phyloP scores from a whole-genome alignment of 1,284 basidiomycete genomes.

The Erythrobasidium hasegawianum region DNA sequence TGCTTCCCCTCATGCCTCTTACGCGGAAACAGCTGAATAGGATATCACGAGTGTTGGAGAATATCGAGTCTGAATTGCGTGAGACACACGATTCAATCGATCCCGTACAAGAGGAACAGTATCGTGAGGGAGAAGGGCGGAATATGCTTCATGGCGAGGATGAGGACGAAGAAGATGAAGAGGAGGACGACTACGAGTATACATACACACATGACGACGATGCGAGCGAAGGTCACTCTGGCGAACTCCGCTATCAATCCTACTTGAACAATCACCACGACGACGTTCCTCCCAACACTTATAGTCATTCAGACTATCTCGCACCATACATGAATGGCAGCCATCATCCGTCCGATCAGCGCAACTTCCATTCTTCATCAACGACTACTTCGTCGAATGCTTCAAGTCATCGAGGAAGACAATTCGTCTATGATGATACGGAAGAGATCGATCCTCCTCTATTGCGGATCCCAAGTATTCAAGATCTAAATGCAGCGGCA shows the following conservation, averaged over 20 bases:
- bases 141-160: background rate
- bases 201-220: background rate
- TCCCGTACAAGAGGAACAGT: background rate
- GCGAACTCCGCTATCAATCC: background rate
- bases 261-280: too few relatives aligned
- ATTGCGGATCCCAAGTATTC: constrained; percentile 9
- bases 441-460: constrained; percentile 30
- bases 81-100: constrained; percentile 3
- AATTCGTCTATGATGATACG: constrained; percentile 31
- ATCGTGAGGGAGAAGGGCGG: background rate
- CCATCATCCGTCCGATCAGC: too few relatives aligned
- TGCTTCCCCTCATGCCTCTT: background rate
- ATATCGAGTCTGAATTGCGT: constrained; percentile 22
- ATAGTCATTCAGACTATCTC: too few relatives aligned
- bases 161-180: background rate
- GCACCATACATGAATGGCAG: too few relatives aligned
- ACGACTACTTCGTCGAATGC: background rate
- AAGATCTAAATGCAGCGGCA: constrained; percentile 11
- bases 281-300: too few relatives aligned
- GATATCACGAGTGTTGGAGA: constrained; percentile 23
- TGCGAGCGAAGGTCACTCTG: constrained; percentile 1
- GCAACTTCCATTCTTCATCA: too few relatives aligned
- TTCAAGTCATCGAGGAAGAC: background rate
- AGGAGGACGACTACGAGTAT: background rate
- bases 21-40: constrained; percentile 28